Base-by-base conservation (phyloP, 495 filamentous ascomycete species). In the Penicillium manginii region DNA sequence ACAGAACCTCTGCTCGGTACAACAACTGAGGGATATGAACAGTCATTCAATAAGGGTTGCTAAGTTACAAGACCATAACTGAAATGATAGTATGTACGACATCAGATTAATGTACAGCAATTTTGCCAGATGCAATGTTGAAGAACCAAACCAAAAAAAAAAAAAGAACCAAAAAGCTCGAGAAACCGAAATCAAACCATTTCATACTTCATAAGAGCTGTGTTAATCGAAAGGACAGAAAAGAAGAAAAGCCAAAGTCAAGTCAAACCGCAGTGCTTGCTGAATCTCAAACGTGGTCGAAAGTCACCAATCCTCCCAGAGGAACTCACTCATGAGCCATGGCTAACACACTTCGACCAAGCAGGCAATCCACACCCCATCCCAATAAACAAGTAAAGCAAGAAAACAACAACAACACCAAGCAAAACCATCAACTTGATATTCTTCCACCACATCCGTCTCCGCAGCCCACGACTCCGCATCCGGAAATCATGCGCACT, bases 381-480 rank as follows among this genome's bases (percentile, higher is more conserved):
- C 0, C 88, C 88, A 12, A 91, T 81, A 61, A 91, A 86, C 17
- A 91, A 68, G 71, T 91, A 91, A 4, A 98, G 63, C 76, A 99
- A 84, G 73, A 99, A 89, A 14, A 92, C 73, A 35, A 96, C 72
- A 42, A 98, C 94, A 48, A 97, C 64, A 2, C 81, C 84, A 63
- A 99, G 73, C 65, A 99, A 71, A 35, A 85, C 86, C 92, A 98
- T 97, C 68, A 92, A 62, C 75, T 96, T 94, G 18, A 93, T 83
- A 77, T 98, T 98, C 88, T 98, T 98, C 93, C 93, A 99, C 94
- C 94, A 99, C 96, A 98, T 98, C 66, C 85, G 79, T 72, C 94
- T 81, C 78, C 93, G 89, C 71, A 99, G 70, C 0, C 91, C 91
- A 23, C 90, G 80, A 67, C 88, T 92, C 60, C 92, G 77, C n/a